Base-by-base conservation (phyloP, 2,329 filamentous ascomycete species). In the Aspergillus vadensis region DNA sequence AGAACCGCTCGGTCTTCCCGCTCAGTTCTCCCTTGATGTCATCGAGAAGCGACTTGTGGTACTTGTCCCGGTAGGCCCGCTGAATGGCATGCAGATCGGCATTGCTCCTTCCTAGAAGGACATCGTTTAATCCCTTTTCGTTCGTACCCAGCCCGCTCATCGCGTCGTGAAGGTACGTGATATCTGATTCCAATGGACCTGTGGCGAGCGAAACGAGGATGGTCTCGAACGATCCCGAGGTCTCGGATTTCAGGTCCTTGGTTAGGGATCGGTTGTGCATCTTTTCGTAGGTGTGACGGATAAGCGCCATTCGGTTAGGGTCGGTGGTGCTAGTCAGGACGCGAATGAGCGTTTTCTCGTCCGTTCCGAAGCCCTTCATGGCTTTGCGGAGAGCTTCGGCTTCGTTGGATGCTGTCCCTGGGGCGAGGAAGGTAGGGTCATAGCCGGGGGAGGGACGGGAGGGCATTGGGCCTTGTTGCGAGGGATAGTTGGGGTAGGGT, bases 71-170 rank as follows among this genome's bases (percentile, higher is more conserved):
- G 74, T 93, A 96, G 43, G 85, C 83, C 57, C 80, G 76, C 79
- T 93, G 95, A 81, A 96, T 95, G 43, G 89, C 89, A 57, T 85
- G 83, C 41, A 96, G 80, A 67, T 96, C 91, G 41, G 91, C 90
- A 69, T 96, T 96, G 52, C 86, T 88, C 51, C 91, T 84, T 2
- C 86, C 82, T 8, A 96, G 84, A 8, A 96, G 81, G 9, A 95
- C 84, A 66, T 96, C 91, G 73, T 94, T 92, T 50, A 96, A 80
- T 2, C 91, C 82, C 25, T 79, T 77, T 71, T 96, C 91, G 67
- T 93, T 92, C 3, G 91, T 96, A 7, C 92, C 92, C 1, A 85
- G 74, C 0, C 91, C 91, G 3, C 39, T 38, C 32, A 65, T 25
- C 21, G 62, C 63, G 1, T 87, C 81, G 70, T 86, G 80, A 5